phyloP scores from a whole-genome alignment of 805 yeast species.

The Metschnikowia proteae region DNA sequence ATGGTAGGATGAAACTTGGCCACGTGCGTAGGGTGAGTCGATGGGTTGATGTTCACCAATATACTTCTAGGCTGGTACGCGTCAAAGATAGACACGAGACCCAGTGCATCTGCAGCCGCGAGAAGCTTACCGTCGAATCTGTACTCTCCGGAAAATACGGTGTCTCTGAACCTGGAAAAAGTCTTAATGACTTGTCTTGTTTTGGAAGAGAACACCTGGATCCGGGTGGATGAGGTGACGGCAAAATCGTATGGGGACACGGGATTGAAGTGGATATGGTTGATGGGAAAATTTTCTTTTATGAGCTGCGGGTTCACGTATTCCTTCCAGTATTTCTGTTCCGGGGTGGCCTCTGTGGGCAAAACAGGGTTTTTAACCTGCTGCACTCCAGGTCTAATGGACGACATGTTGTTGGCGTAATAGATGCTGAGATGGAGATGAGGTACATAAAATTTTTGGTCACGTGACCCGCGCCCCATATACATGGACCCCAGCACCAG shows the following conservation, averaged over 20 bases:
- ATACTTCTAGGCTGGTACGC: constrained; percentile 74
- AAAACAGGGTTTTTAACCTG: constrained; percentile 69
- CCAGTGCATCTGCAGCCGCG: constrained; percentile 94
- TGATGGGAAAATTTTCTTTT: constrained; percentile 89
- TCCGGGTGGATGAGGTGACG: constrained; percentile 84
- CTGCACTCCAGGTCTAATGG: constrained; percentile 60
- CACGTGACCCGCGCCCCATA: constrained; percentile 9
- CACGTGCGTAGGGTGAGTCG: constrained; percentile 86
- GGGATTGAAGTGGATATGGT: constrained; percentile 85
- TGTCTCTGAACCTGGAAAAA: constrained; percentile 82
- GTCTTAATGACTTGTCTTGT: constrained; percentile 89
- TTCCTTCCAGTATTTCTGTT: constrained; percentile 90
- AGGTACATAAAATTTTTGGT: constrained; percentile 9
- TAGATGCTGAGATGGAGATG: constrained; percentile 5
- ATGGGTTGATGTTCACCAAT: constrained; percentile 76
- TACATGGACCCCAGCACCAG: neutral
- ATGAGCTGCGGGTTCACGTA: constrained; percentile 80
- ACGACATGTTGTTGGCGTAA: constrained; percentile 54
- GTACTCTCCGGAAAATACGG: constrained; percentile 88
- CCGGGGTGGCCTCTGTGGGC: constrained; percentile 85
- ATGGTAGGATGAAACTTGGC: constrained; percentile 84
- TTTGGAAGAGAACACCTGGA: constrained; percentile 89
- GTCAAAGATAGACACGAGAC: constrained; percentile 87
- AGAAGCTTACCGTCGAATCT: constrained; percentile 86
- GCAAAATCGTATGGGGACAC: constrained; percentile 87